Evolutionary conservation across 306 rosid species (phyloP).

Genomic region (Hippophae rhamnoides): DNA sequence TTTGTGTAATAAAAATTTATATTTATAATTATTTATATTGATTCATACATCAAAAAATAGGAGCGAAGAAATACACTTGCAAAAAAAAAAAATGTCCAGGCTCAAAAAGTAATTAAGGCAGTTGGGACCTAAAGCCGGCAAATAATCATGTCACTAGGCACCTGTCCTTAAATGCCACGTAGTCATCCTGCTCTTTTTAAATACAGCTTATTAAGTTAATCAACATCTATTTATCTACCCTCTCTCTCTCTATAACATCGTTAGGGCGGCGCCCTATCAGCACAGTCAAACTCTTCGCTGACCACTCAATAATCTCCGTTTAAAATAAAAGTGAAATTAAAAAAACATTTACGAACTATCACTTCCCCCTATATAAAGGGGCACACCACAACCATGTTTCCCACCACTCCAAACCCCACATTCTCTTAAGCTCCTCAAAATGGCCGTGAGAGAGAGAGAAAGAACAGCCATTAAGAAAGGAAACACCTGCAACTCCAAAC

Average conservation of each 20-base stretch:
- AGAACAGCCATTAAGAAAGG: not conserved
- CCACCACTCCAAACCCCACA: too few species aligned
- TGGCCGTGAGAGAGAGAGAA: slow-evolving; percentile 13
- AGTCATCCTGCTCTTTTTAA: not conserved
- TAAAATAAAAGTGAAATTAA: not conserved
- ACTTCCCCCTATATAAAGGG: too few species aligned
- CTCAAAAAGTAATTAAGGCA: slow-evolving; percentile 15
- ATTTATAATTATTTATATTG: too few species aligned
- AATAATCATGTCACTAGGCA: slow-evolving; percentile 1
- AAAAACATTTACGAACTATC: not conserved
- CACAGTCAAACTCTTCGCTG: slow-evolving; percentile 20
- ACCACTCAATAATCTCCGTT: slow-evolving; percentile 4
- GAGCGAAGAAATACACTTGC: not conserved
- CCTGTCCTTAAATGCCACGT: slow-evolving; percentile 22
- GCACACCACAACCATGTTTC: too few species aligned
- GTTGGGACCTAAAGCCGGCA: slow-evolving; percentile 20
- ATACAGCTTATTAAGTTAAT: not conserved
- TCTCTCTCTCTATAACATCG: not conserved
- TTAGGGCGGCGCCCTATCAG: slow-evolving; percentile 24
- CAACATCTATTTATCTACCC: not conserved
- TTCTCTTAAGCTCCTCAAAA: not conserved
- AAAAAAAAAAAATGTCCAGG: not conserved
- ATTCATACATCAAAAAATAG: too few species aligned
- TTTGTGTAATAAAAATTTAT: too few species aligned
- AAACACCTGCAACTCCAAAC: not conserved